Conservation (phyloP, 1,139 yeast species). For the Meyerozyma sp. region DNA sequence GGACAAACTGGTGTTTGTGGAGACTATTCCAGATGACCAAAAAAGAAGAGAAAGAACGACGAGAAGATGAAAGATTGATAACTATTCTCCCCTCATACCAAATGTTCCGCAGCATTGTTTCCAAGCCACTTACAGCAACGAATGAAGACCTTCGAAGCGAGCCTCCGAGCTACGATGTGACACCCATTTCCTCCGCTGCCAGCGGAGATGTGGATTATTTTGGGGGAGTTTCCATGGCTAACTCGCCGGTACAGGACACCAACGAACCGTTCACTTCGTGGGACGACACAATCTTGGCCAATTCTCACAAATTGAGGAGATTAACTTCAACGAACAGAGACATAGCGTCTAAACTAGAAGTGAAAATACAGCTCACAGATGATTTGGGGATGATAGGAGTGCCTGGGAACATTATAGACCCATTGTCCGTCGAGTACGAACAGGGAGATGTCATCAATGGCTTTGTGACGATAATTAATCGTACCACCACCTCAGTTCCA, state of each 20-base stretch:
- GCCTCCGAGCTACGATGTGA: conserved; percentile 34
- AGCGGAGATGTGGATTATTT: conserved; percentile 16
- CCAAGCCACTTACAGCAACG: conserved; percentile 31
- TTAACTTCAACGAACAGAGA: conserved; percentile 26
- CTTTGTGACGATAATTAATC: conserved; percentile 30
- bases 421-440: conserved; percentile 24
- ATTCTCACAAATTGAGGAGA: conserved; percentile 30
- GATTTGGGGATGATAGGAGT: conserved; percentile 27
- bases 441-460: conserved; percentile 41
- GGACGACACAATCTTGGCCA: conserved; percentile 31
- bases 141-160: conserved; percentile 25
- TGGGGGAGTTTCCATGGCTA: conserved; percentile 13
- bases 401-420: conserved; percentile 24
- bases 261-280: conserved; percentile 12
- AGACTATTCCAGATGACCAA: not conserved
- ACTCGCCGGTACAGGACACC: conserved; percentile 14
- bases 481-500: conserved; percentile 22
- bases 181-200: conserved; percentile 18
- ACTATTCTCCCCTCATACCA: conserved; percentile 41
- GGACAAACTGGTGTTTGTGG: too few species aligned
- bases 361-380: conserved; percentile 27
- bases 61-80: conserved; percentile 20
- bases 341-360: conserved; percentile 21
- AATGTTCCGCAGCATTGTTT: conserved; percentile 35
- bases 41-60: conserved; percentile 1